Evolutionary conservation across 768 basidiomycete genomes (phyloP), one percentile per base, ranked within the genome.

Genomic region (Sarcodon sp.): DNA sequence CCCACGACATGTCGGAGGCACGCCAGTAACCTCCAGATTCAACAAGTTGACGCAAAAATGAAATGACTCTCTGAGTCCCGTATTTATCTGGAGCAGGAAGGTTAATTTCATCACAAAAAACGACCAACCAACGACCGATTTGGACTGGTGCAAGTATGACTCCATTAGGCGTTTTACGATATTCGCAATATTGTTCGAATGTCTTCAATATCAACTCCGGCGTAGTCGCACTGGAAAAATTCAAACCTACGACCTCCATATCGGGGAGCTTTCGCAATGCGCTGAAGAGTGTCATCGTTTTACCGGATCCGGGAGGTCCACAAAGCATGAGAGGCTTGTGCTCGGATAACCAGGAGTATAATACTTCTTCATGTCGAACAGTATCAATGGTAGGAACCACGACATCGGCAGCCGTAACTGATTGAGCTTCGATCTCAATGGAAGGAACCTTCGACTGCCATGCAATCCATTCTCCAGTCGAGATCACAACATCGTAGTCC

Each of bases 101-200:
- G 60, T 99, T 99, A 72, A 99, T 98, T 65, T 99, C 96, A 62
- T 99, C 96, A 63, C 96, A 99, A 69, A 99, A 99, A n/a, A 99
- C 85, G 33, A 99, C 93, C 44, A 99, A 75, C 96, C 96, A 99
- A 43, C 92, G 83, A 27, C 94, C 94, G 52, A 97, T 91, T 59
- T 97, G 92, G 3, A 84, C 67, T 8, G 96, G 96, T 3, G 96
- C 83, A 46, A 99, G 79, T 43, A 97, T 78, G 43, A 96, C 87
- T n/a, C 96, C 96, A 57, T 92, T 98, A 10, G 96, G 91, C 4
- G 96, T 98, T 68, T 98, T 98, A 48, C 93, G 77, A 60, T 94
- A 97, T 66, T 99, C 96, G 68, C 96, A 99, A 60, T 99, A 96
- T 66, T 99, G 96, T 62, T 98, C 96, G 63, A 99, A 98, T 6